Evolutionary conservation across 1,284 basidiomycete species (phyloP), one percentile per base, ranked within the genome.

Genomic region (Ustilago esculenta): DNA sequence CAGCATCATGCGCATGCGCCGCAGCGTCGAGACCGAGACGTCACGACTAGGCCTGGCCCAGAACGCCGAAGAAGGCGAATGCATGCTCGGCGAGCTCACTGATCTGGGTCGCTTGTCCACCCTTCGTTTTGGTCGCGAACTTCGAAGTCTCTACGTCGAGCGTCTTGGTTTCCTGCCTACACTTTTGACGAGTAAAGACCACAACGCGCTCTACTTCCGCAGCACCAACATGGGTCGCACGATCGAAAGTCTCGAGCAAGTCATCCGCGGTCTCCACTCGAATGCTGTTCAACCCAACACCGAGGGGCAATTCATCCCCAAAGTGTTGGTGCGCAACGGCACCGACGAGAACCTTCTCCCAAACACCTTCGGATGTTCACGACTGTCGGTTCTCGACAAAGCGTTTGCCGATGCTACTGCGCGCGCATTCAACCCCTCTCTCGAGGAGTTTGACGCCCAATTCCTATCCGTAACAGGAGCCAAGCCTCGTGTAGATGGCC

Each of bases 171-270:
- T 80, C 23, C 24, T 81, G n/a, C 77, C 77, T 0, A 21, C 45
- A 8, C 48, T 39, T 5, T 56, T 80, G 33, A 54, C 66, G 12
- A 45, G 51, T 37, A 52, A 65, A 8, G 72, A 78, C 27, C 14
- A 36, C 14, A 56, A 63, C 10, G 27, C 37, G n/a, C 42, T 80
- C 47, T 80, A 80, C 59, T 73, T 79, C 34, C 85, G 86, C 5
- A 87, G 86, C 14, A 92, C 90, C 1, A 90, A 91, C 75, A 87
- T 92, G 79, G 86, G 88, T 1, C 86, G 91, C 30, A 92, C 91
- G 5, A 87, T 89, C 21, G 90, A 92, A 75, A 89, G 89, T 2
- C 82, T 92, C 14, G 88, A 91, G 72, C 88, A 92, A 71, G 84
- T 91, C 35, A 84, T 90, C 20, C 85, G 88, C 49, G 90, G 90